Base-by-base conservation (phyloP, 164 flowering plant species). In the Vitis rotundifolia region DNA sequence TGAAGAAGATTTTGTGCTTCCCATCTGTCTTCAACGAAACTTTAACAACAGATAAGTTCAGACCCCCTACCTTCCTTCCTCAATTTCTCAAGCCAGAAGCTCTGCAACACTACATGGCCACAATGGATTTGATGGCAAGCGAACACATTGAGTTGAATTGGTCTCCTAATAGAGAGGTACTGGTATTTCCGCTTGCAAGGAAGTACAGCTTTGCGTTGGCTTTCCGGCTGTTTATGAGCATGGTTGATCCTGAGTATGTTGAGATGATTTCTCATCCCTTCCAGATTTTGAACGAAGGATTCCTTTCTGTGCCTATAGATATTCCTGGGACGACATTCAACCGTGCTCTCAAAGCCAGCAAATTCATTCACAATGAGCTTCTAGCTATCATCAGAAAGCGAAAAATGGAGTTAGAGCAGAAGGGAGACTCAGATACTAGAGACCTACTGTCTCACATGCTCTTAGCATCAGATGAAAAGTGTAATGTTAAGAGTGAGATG, bases 141-240 rank as follows among this genome's bases (percentile, higher is more conserved):
- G 58, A 67, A 19, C 71, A 73, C 29, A 5, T 73, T 29, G 12
- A 67, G n/a, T 9, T 5, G 0, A 14, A 67, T 28, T 73, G 76
- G 76, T 12, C 22, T 0, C 29, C 55, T 6, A 0, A 67, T 5
- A 2, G 10, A 5, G 52, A 72, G 18, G 75, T 79, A 1, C 37
- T 9, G 11, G 79, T 69, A 3, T 75, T 67, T 59, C 73, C 70
- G 14, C 22, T 70, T 6, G 50, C 62, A 2, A 76, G 70, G 29
- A 63, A 22, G 11, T 70, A 26, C 68, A 70, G 77, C 48, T 79
- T 79, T 61, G 29, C 75, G 2, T 62, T 82, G 49, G 82, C 80
- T 8, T 81, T 80, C 29, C 51, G 61, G 2, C 26, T 78, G 53
- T 78, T 78, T 54, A 3, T 73, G 48, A 66, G 75, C 18, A 11